Evolutionary conservation across 768 basidiomycete species (phyloP).

Genomic region (Pleurotus platypus): DNA sequence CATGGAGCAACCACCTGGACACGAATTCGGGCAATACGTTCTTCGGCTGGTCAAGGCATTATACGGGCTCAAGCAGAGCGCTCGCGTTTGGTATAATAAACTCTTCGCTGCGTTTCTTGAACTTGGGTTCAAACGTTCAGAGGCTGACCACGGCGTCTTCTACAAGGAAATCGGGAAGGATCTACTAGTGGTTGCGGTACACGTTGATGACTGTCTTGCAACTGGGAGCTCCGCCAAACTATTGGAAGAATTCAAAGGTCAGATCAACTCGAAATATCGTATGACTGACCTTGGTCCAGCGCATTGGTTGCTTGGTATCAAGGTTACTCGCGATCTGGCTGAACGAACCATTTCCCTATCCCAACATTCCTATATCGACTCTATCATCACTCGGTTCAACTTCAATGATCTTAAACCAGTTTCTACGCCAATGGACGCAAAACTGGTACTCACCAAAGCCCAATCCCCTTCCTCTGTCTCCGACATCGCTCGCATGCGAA

Average conservation of each 20-base stretch:
- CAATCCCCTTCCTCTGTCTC: constrained; percentile 11
- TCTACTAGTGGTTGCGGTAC: constrained; percentile 17
- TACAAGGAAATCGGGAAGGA: constrained; percentile 12
- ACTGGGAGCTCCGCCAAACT: constrained; percentile 8
- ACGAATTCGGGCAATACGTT: neutral
- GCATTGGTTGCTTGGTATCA: constrained; percentile 19
- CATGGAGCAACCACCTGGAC: constrained; percentile 12
- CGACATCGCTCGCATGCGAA: constrained; percentile 10
- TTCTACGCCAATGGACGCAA: constrained; percentile 14
- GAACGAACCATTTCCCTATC: constrained; percentile 21
- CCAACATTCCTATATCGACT: constrained; percentile 22
- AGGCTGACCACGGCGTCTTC: constrained; percentile 25
- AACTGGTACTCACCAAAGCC: constrained; percentile 6
- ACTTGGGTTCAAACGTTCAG: constrained; percentile 10
- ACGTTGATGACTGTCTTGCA: constrained; percentile 23
- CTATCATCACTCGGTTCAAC: constrained; percentile 16
- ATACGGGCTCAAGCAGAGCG: constrained; percentile 7
- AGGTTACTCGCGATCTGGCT: constrained; percentile 14
- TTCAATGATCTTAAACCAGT: constrained; percentile 16
- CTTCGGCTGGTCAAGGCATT: neutral
- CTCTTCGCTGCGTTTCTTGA: neutral
- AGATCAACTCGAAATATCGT: constrained; percentile 15
- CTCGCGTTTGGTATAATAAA: neutral
- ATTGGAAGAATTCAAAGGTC: constrained; percentile 14
- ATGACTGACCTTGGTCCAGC: constrained; percentile 23